Base-by-base conservation (phyloP, 345 rosid species). In the Eucalyptus grandis region DNA sequence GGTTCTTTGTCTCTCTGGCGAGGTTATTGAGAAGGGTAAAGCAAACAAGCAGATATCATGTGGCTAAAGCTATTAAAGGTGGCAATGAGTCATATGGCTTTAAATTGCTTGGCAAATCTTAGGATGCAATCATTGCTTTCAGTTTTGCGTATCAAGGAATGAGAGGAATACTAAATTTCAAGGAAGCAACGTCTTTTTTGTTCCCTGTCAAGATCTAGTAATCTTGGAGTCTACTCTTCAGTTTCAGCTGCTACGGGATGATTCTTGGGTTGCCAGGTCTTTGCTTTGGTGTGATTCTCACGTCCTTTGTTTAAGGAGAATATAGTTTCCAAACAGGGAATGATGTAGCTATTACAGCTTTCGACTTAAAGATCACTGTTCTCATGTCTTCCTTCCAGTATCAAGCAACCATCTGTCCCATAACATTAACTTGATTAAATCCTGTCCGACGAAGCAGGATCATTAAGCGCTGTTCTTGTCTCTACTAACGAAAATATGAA, bases 41-140 rank as follows among this genome's bases (percentile, higher is more conserved):
- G 81, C 54, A 40, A 40, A 37, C 46, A 43, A n/a, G 60, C 49
- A 72, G 88, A 92, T 86, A 88, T 67, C 94, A 93, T 93, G 91
- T 15, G 87, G 65, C 31, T 69, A 90, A 89, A 89, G 90, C 69
- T 51, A 86, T 60, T 89, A 58, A 91, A 49, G 87, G 69, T 88
- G 88, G 88, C 89, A 88, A 67, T 90, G 49, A 47, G 37, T 89
- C 56, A 49, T 88, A 89, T 85, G 65, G 53, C 92, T 89, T 87
- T 37, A 89, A 81, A 87, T 60, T 60, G 67, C 65, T 82, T 87
- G 83, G 83, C 27, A 77, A 53, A 53, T 49, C 88, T 86, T 89
- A 37, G 86, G 89, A 49, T 80, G 87, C 49, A 89, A 87, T 91
- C 49, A 43, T 90, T 77, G 94, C 92, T 90, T 93, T 89, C 87